A percentile compares a stretch with the other conserved stretches of the same genome.
phyloP scores from a whole-genome alignment of 2,329 filamentous ascomycete genomes.

The Sporothrix globosa region DNA sequence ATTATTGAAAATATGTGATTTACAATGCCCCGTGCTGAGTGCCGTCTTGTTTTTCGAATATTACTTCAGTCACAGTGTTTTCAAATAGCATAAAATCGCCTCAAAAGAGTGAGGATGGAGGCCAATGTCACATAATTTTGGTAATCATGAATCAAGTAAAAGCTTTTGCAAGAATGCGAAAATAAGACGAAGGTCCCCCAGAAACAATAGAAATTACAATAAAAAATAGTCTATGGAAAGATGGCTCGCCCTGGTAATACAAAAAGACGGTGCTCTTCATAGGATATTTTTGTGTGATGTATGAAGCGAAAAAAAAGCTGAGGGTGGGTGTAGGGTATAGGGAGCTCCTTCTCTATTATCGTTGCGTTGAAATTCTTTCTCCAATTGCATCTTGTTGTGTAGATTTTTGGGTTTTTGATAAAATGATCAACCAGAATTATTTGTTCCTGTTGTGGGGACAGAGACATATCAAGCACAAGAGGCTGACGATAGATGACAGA shows the following conservation, averaged over 20 bases:
- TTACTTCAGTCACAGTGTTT: too few species aligned
- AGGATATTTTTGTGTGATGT: background rate
- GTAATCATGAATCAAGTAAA: too few species aligned
- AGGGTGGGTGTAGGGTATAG: background rate
- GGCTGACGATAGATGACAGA: background rate
- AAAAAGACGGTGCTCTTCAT: slow-evolving; percentile 1
- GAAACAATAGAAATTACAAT: slow-evolving; percentile 15
- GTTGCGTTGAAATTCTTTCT: background rate
- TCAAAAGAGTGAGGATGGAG: too few species aligned
- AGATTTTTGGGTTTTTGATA: background rate
- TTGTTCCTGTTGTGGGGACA: background rate
- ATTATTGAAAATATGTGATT: too few species aligned
- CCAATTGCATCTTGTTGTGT: background rate
- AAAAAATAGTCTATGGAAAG: slow-evolving; percentile 8
- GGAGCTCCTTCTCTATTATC: background rate
- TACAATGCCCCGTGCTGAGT: too few species aligned
- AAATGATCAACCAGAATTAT: background rate
- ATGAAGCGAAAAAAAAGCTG: background rate
- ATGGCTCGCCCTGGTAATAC: background rate
- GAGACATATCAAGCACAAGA: background rate
- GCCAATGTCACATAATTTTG: too few species aligned
- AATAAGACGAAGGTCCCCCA: background rate
- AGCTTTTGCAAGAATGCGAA: background rate
- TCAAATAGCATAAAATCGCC: too few species aligned
- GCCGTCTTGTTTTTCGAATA: too few species aligned